Percentiles rank a stretch among this genome's conserved stretches.
phyloP scores from a whole-genome alignment of 805 yeast species.

The Wickerhamiella alocasiicola region DNA sequence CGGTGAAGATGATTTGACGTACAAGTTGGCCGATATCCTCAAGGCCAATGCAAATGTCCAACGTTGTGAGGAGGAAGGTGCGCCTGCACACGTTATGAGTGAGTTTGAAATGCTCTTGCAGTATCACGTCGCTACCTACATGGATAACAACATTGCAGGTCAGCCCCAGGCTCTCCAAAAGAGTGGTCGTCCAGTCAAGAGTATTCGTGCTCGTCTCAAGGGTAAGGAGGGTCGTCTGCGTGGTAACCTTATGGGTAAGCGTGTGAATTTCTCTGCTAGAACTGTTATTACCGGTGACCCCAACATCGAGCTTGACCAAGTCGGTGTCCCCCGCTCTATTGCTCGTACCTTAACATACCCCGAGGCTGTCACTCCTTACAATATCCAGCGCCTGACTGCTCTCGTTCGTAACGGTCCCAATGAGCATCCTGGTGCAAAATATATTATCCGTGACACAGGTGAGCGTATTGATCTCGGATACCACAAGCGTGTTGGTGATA shows the following conservation, averaged over 20 bases:
- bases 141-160: conserved; percentile 99
- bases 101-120: conserved; percentile 93
- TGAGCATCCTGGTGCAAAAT: conserved; percentile 99
- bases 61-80: conserved; percentile 94
- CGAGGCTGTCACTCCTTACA: conserved; percentile 94
- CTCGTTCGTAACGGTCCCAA: conserved; percentile 95
- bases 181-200: conserved; percentile 96
- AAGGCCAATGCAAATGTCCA: conserved; percentile 97
- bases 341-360: conserved; percentile 95
- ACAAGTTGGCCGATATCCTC: conserved; percentile 88
- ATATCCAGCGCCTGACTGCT: conserved; percentile 85
- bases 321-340: conserved; percentile 95
- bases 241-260: conserved; percentile 98
- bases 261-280: conserved; percentile 98
- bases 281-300: conserved; percentile 99
- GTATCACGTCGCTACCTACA: conserved; percentile 96
- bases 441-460: conserved; percentile 95
- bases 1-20: conserved; percentile 98
- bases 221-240: conserved; percentile 99
- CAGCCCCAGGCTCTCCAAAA: conserved; percentile 98
- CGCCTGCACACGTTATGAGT: conserved; percentile 95
- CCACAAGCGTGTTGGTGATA: conserved; percentile 96
- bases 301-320: conserved; percentile 91
- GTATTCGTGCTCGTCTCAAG: conserved; percentile 97
- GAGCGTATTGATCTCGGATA: conserved; percentile 96